A percentile compares a stretch with the other conserved stretches of the same genome.
Evolutionary conservation across 2,329 filamentous ascomycete species (phyloP).

Genomic region (Pseudopyricularia cyperi): DNA sequence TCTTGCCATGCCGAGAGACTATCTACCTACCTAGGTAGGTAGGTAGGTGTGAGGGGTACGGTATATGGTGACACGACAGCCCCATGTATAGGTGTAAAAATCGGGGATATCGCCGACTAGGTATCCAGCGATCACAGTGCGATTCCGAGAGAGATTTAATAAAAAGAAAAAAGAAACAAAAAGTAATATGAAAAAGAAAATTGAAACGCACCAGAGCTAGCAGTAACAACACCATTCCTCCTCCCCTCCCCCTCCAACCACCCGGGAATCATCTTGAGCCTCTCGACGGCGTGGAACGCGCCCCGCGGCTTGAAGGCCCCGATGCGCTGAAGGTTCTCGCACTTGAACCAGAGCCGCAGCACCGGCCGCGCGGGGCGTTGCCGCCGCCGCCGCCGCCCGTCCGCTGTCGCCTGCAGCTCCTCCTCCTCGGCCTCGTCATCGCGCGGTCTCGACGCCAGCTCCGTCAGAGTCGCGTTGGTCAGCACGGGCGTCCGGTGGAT

Average conservation of each 20-base stretch:
- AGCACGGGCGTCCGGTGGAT: conserved; percentile 77
- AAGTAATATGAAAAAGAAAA: conserved; percentile 7
- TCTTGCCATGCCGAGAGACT: no score
- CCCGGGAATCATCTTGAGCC: conserved; percentile 50
- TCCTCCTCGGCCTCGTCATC: conserved; percentile 1
- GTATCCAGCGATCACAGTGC: no score
- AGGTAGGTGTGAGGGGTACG: background rate
- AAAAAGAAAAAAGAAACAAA: background rate
- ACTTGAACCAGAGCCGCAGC: conserved; percentile 81
- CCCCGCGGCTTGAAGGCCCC: conserved; percentile 90
- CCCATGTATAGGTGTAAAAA: no score
- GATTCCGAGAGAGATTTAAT: no score
- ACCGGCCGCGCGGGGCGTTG: conserved; percentile 46
- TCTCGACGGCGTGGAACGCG: conserved; percentile 72
- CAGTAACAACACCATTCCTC: conserved; percentile 68
- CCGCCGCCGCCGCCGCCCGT: conserved; percentile 11
- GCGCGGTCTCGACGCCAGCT: conserved; percentile 61
- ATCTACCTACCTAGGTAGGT: background rate
- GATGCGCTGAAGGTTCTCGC: conserved; percentile 81
- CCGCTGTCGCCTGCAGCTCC: no score
- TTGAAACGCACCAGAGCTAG: conserved; percentile 64
- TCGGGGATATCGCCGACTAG: no score
- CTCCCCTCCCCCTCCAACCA: conserved; percentile 46
- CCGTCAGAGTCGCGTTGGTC: conserved; percentile 63
- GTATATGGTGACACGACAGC: no score